Evolutionary conservation across 345 rosid genomes (phyloP), one percentile per base, ranked within the genome.

Genomic region (Eutrema yunnanense): DNA sequence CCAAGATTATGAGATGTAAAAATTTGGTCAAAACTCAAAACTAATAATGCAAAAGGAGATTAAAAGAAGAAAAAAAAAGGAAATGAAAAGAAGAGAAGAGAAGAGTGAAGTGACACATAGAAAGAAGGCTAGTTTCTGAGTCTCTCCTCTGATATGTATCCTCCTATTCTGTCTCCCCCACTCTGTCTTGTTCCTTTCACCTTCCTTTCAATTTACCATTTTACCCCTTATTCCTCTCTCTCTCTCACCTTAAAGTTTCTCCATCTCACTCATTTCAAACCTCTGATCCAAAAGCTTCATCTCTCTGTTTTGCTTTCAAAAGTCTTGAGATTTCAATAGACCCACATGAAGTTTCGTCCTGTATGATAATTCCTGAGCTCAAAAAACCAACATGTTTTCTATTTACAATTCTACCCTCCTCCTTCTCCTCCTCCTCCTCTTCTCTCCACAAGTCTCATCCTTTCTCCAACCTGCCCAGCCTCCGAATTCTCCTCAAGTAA

Each of bases 111-210:
- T 75, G 79, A 68, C 74, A 69, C 70, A 68, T 69, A 44, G 69
- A 75, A 55, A 52, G 65, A 75, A 75, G 64, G 58, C 58, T 67
- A 62, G 26, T 38, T 22, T 54, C 54, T 42, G 67, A 54, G 75
- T 58, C 65, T 43, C 51, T 30, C 8, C 79, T 74, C 80, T 76
- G 77, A 51, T 62, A 56, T 63, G 83, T 67, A 79, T 73, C 72
- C 76, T 79, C 82, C 78, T 74, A 50, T 68, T 77, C 82, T 82
- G 73, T 77, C 75, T 82, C 67, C 77, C 63, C 58, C 49, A 58
- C 63, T 75, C 72, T 71, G 90, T 78, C 36, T 79, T 75, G 89
- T 90, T 86, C 83, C 80, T 90, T 82, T 86, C 90, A 82, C 69
- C 48, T 57, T 26, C 32, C 30, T 46, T 2, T 0, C 1, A 32